A percentile compares a stretch with the other conserved stretches of the same genome.
phyloP scores from a whole-genome alignment of 176 grass and related monocot genomes.

The Chrysopogon serrulatus region DNA sequence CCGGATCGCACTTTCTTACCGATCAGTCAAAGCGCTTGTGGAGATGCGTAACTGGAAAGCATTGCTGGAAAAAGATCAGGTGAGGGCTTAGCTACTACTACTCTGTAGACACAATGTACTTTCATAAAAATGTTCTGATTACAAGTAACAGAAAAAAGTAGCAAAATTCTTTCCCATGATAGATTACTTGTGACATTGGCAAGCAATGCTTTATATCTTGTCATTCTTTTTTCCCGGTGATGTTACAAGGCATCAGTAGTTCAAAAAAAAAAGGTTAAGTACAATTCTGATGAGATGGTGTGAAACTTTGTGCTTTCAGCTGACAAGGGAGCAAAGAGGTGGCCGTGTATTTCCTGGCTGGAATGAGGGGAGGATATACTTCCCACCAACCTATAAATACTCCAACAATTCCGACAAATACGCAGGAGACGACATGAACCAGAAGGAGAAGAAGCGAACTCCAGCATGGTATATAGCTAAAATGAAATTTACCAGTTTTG shows the following conservation, averaged over 20 bases:
- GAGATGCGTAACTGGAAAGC: slow-evolving; percentile 98
- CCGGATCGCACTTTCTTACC: slow-evolving; percentile 82
- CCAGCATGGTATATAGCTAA: slow-evolving; percentile 62
- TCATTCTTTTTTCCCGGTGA: slow-evolving; percentile 26
- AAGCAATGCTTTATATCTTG: slow-evolving; percentile 28
- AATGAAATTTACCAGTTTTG: not conserved
- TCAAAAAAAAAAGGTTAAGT: not conserved
- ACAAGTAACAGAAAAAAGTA: not conserved
- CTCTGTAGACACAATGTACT: not conserved
- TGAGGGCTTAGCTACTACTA: not conserved
- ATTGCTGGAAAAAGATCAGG: slow-evolving; percentile 93
- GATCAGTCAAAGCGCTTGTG: slow-evolving; percentile 79
- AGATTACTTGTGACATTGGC: slow-evolving; percentile 38
- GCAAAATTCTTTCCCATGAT: slow-evolving; percentile 10
- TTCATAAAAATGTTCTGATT: not conserved
- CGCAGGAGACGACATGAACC: slow-evolving; percentile 76
- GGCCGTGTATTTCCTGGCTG: slow-evolving; percentile 69
- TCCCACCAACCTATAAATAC: slow-evolving; percentile 93
- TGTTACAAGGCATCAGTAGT: not conserved
- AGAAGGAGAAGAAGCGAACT: slow-evolving; percentile 84
- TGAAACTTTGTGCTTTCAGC: slow-evolving; percentile 36
- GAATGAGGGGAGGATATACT: slow-evolving; percentile 93
- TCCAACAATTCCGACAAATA: slow-evolving; percentile 90
- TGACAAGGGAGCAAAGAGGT: slow-evolving; percentile 68
- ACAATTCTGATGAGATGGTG: not conserved